These are phyloP conservation scores for Sphaerobolus stellatus DNA, from an alignment of 1,284 basidiomycete species.

Conservation along the genomic window DNA sequence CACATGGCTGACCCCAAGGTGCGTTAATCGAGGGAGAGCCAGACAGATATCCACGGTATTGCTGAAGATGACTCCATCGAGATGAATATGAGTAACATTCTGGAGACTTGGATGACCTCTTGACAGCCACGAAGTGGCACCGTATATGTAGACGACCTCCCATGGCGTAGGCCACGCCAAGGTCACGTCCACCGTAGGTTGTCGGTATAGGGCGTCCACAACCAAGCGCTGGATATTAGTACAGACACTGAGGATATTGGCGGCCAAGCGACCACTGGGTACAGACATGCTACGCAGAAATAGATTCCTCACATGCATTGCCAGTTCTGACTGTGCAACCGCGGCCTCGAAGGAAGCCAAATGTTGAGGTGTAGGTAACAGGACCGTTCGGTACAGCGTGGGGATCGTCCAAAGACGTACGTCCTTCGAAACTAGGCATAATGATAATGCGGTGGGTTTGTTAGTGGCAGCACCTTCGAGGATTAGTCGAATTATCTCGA, in stretches of 20 bases:
- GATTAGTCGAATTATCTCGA: slow-evolving; percentile 37
- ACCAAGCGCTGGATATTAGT: background rate
- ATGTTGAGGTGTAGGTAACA: slow-evolving; percentile 22
- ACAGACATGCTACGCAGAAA: background rate
- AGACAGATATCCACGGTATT: background rate
- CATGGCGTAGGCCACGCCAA: background rate
- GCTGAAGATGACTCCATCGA: background rate
- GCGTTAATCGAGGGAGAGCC: background rate
- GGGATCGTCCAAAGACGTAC: slow-evolving; percentile 35
- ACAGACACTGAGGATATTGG: background rate
- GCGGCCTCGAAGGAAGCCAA: background rate
- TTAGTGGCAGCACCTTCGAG: slow-evolving; percentile 35
- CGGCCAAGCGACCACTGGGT: background rate
- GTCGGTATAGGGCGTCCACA: background rate
- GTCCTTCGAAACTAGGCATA: slow-evolving; percentile 36
- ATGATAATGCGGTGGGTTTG: slow-evolving; percentile 28
- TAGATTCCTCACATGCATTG: background rate
- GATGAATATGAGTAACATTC: background rate
- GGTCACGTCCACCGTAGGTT: background rate
- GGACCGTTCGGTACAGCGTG: slow-evolving; percentile 39
- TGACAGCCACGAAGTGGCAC: background rate
- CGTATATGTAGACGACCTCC: slow-evolving; percentile 4
- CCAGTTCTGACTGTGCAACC: background rate
- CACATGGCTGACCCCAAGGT: background rate
- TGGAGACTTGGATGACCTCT: background rate